These are phyloP conservation scores for Tylopilus sp. DNA, from an alignment of 768 basidiomycete species.

Conservation along the genomic window DNA sequence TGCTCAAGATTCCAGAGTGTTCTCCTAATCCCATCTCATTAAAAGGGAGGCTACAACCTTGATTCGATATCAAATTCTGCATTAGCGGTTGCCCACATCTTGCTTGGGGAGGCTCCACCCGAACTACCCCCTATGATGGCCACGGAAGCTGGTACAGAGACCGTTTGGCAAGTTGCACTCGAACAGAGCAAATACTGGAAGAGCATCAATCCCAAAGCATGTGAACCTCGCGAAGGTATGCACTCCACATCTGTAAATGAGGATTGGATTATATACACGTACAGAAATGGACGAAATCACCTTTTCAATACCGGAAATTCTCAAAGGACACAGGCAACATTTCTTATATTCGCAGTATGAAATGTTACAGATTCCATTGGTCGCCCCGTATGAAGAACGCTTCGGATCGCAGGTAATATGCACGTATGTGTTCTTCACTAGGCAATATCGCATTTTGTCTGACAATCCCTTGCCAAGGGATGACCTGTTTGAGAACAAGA, in stretches of 20 bases:
- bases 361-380: conserved; percentile 80
- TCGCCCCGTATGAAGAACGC: conserved; percentile 62
- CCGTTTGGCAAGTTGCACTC: conserved; percentile 82
- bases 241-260: not conserved
- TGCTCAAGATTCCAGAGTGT: conserved; percentile 3
- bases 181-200: conserved; percentile 94
- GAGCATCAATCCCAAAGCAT: conserved; percentile 73
- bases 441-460: not conserved
- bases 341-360: conserved; percentile 72
- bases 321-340: conserved; percentile 87
- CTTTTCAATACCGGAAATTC: conserved; percentile 74
- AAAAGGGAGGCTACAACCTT: conserved; percentile 92
- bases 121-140: conserved; percentile 71
- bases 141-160: conserved; percentile 80
- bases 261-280: not conserved
- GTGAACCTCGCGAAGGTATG: conserved; percentile 78
- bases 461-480: conserved; percentile 41
- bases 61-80: conserved; percentile 85
- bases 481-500: conserved; percentile 74
- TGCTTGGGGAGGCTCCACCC: conserved; percentile 87
- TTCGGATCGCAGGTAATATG: conserved; percentile 85
- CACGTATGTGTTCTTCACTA: conserved; percentile 60
- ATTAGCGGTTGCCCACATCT: conserved; percentile 77
- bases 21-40: conserved; percentile 1
- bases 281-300: conserved; percentile 59